These are phyloP conservation scores for Umbilicaria muhlenbergii DNA, from an alignment of 495 filamentous ascomycete genomes.

Conservation along the genomic window DNA sequence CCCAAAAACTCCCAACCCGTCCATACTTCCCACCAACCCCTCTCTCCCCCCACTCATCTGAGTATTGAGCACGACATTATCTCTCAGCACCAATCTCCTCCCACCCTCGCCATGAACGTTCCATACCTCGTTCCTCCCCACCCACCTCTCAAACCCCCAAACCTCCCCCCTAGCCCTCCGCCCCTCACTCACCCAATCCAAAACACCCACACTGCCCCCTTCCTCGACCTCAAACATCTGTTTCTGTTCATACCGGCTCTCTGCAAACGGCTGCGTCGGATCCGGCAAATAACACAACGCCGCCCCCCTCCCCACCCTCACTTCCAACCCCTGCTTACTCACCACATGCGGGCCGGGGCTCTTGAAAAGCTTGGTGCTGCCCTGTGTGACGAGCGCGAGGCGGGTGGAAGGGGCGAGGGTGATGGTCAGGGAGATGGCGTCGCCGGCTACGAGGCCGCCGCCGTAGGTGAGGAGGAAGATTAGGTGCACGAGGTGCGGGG, in stretches of 20 bases:
- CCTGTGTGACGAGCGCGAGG: constrained; percentile 80
- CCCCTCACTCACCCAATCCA: constrained; percentile 89
- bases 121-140: constrained; percentile 79
- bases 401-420: constrained; percentile 46
- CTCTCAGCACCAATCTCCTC: constrained; percentile 57
- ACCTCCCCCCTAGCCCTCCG: constrained; percentile 76
- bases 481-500: constrained; percentile 29
- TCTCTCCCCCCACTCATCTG: constrained; percentile 15
- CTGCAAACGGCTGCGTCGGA: constrained; percentile 75
- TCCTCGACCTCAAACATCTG: constrained; percentile 58
- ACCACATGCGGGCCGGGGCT: constrained; percentile 22
- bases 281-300: constrained; percentile 38
- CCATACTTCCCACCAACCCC: constrained; percentile 41
- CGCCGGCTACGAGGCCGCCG: constrained; percentile 78
- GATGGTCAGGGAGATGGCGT: constrained; percentile 59
- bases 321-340: background rate
- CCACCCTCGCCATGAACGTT: constrained; percentile 18
- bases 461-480: constrained; percentile 90
- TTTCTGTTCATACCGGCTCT: constrained; percentile 64
- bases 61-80: constrained; percentile 58
- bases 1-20: constrained; percentile 52
- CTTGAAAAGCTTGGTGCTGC: constrained; percentile 92
- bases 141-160: constrained; percentile 68
- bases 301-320: background rate
- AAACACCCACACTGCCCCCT: constrained; percentile 49